Conservation (phyloP, 495 filamentous ascomycete genomes). For the Paragyromitra xinjiangensis region DNA sequence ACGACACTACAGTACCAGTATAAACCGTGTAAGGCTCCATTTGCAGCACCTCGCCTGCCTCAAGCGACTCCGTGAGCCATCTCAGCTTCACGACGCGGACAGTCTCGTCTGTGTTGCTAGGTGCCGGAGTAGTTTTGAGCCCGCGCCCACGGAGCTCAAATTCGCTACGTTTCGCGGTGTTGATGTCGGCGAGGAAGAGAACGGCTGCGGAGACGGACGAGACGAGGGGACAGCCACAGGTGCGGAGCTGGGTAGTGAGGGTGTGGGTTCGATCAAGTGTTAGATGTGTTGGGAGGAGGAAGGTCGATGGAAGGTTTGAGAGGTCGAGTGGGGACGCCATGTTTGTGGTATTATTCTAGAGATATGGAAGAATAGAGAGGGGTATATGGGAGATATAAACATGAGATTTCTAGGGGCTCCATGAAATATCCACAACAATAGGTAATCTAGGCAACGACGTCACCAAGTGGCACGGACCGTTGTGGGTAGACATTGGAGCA, state of each 20-base stretch:
- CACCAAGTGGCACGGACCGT: conserved; percentile 19
- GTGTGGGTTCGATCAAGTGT: conserved; percentile 67
- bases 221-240: conserved; percentile 68
- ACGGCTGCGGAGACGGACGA: conserved; percentile 76
- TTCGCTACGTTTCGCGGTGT: conserved; percentile 72
- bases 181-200: conserved; percentile 76
- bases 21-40: conserved; percentile 73
- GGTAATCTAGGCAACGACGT: conserved; percentile 14
- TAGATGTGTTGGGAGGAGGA: conserved; percentile 77
- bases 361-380: neutral
- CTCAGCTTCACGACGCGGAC: conserved; percentile 72
- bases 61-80: conserved; percentile 76
- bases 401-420: no score
- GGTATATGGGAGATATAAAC: neutral
- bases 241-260: conserved; percentile 70
- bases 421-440: neutral
- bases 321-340: conserved; percentile 53
- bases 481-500: neutral
- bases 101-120: conserved; percentile 36
- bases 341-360: neutral
- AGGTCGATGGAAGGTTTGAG: conserved; percentile 71
- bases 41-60: conserved; percentile 65
- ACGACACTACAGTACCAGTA: conserved; percentile 34
- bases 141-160: conserved; percentile 78
- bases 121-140: conserved; percentile 58